A percentile compares a stretch with the other conserved stretches of the same genome.
phyloP scores from a whole-genome alignment of 1,284 basidiomycete genomes.

The Microbotryum lychnidis-dioicae region DNA sequence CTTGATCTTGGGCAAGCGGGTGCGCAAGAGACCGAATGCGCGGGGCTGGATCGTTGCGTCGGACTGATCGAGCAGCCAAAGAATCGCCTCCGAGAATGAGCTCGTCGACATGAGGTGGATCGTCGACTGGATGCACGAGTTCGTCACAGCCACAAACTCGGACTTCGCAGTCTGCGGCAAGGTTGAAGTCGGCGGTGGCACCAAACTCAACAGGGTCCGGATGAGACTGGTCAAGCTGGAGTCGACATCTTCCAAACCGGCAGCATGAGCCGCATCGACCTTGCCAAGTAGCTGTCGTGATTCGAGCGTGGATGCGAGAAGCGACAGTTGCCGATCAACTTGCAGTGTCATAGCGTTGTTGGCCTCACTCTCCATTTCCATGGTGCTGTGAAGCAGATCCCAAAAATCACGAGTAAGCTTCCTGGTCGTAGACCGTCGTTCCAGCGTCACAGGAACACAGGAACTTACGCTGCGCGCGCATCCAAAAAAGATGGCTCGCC shows the following conservation, averaged over 20 bases:
- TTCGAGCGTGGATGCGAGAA: slow-evolving; percentile 24
- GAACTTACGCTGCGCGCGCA: slow-evolving; percentile 47
- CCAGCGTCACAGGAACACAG: slow-evolving; percentile 31
- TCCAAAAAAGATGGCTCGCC: slow-evolving; percentile 53
- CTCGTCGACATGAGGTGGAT: slow-evolving; percentile 49
- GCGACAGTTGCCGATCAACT: background rate
- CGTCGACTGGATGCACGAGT: slow-evolving; percentile 37
- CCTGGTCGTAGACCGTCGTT: too few relatives aligned
- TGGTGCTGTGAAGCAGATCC: background rate
- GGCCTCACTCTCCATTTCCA: background rate
- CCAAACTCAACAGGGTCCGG: slow-evolving; percentile 23
- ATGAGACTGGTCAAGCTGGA: slow-evolving; percentile 22
- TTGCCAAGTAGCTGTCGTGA: slow-evolving; percentile 30
- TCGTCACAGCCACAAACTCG: slow-evolving; percentile 29
- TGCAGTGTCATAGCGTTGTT: background rate
- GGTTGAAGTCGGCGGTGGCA: slow-evolving; percentile 4
- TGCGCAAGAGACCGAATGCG: slow-evolving; percentile 50
- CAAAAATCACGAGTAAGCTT: too few relatives aligned
- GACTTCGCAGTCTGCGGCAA: slow-evolving; percentile 4
- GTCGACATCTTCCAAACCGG: slow-evolving; percentile 21
- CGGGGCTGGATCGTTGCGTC: slow-evolving; percentile 31
- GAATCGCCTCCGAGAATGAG: slow-evolving; percentile 48
- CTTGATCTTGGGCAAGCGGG: slow-evolving; percentile 57
- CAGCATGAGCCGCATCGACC: slow-evolving; percentile 26
- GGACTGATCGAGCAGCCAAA: slow-evolving; percentile 35